These are phyloP conservation scores for Nematocida major DNA, from an alignment of 371 early-diverging fungal genomes.

Conservation along the genomic window DNA sequence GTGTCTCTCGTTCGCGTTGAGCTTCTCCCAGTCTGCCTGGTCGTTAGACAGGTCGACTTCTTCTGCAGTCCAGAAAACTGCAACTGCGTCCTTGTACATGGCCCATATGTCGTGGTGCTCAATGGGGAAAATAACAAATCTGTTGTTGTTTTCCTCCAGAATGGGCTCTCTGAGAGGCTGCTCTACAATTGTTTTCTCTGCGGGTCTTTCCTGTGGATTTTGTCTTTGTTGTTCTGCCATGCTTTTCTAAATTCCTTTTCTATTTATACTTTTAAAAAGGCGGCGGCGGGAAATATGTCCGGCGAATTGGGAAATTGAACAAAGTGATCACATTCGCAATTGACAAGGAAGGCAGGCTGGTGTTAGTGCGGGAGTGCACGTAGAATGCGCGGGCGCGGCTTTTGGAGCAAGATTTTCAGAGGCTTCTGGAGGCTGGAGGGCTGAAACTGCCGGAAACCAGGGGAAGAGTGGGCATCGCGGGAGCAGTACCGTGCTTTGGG, in stretches of 20 bases:
- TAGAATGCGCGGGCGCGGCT: too few species aligned
- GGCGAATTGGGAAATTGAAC: background rate
- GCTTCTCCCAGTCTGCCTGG: slow-evolving; percentile 78
- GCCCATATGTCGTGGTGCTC: slow-evolving; percentile 73
- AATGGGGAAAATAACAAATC: slow-evolving; percentile 64
- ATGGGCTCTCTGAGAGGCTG: slow-evolving; percentile 49
- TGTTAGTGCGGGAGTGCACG: too few species aligned
- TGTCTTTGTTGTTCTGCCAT: background rate
- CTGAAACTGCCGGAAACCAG: too few species aligned
- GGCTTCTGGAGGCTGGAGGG: too few species aligned
- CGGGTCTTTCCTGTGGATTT: background rate
- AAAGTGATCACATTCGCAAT: background rate
- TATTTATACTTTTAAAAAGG: slow-evolving; percentile 49
- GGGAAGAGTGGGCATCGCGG: too few species aligned
- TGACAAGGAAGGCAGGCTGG: too few species aligned
- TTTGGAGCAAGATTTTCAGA: too few species aligned
- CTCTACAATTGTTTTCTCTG: background rate
- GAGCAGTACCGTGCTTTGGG: too few species aligned
- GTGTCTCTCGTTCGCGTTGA: slow-evolving; percentile 81
- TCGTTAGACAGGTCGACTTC: slow-evolving; percentile 94
- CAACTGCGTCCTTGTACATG: slow-evolving; percentile 97
- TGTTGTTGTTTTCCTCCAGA: slow-evolving; percentile 53
- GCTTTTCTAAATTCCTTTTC: slow-evolving; percentile 2
- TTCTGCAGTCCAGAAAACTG: slow-evolving; percentile 97
- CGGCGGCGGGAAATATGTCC: slow-evolving; percentile 35